Evolutionary conservation across 1,284 basidiomycete species (phyloP).

Genomic region (Anthracocystis walkeri): DNA sequence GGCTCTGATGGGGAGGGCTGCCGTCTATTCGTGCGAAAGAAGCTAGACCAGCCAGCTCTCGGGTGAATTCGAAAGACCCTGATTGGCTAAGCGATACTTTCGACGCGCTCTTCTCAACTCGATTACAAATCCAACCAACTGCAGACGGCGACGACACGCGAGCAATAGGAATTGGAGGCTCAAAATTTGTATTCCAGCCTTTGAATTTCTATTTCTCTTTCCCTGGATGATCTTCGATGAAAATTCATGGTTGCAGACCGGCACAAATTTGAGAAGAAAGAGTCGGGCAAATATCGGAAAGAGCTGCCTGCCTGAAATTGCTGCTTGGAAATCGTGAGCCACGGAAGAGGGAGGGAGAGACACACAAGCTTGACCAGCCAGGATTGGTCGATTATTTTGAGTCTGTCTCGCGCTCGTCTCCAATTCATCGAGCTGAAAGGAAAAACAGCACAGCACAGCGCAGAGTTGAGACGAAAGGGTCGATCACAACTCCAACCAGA

Average conservation of each 20-base stretch:
- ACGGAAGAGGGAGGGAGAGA: too few species aligned
- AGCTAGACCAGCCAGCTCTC: background rate
- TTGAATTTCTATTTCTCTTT: background rate
- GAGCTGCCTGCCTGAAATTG: background rate
- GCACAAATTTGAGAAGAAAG: slow-evolving; percentile 11
- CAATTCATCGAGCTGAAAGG: background rate
- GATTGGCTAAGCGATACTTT: slow-evolving; percentile 39
- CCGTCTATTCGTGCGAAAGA: slow-evolving; percentile 33
- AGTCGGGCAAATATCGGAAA: slow-evolving; percentile 6
- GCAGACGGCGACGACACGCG: slow-evolving; percentile 16
- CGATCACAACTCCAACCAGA: slow-evolving; percentile 10
- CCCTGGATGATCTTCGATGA: background rate
- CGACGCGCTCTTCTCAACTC: slow-evolving; percentile 3
- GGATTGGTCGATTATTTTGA: slow-evolving; percentile 1
- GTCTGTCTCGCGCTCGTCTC: slow-evolving; percentile 8
- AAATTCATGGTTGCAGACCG: slow-evolving; percentile 16
- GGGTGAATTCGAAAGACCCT: slow-evolving; percentile 50
- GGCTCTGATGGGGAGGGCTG: background rate
- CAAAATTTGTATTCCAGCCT: slow-evolving; percentile 7
- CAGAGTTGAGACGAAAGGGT: slow-evolving; percentile 1
- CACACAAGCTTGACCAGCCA: background rate
- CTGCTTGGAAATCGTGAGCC: slow-evolving; percentile 3
- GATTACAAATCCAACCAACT: slow-evolving; percentile 42
- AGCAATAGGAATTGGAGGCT: background rate
- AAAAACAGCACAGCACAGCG: background rate